Conservation (phyloP, 2,329 filamentous ascomycete genomes). For the Cryphonectria naterciae region DNA sequence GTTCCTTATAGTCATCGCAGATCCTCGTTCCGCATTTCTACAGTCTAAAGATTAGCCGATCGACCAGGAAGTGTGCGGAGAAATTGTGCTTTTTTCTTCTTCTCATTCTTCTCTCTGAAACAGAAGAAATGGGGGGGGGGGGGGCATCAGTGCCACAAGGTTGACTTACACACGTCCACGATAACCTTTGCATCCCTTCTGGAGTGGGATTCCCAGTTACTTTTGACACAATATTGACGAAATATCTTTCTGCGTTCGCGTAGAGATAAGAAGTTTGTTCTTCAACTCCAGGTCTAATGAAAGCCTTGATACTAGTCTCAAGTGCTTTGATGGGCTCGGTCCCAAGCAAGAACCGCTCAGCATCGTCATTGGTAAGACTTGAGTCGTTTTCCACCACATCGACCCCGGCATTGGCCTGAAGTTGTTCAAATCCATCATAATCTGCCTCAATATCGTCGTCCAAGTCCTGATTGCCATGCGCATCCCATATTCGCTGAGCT, state of each 20-base stretch:
- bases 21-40: constrained; percentile 19
- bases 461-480: neutral
- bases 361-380: neutral
- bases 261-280: neutral
- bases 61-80: neutral
- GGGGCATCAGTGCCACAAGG: too few species aligned
- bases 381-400: neutral
- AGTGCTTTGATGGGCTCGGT: constrained; percentile 15
- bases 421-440: neutral
- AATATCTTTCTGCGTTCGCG: neutral
- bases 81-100: too few species aligned
- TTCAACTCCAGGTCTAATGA: neutral
- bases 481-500: constrained; percentile 9
- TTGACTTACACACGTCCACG: constrained; percentile 22
- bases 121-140: neutral
- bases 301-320: constrained; percentile 1
- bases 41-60: neutral
- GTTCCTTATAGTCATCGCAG: constrained; percentile 21
- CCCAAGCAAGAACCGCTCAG: constrained; percentile 15
- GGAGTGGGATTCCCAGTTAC: neutral
- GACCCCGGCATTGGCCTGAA: neutral
- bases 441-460: neutral
- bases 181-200: neutral
- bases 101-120: too few species aligned
- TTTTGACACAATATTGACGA: neutral